phyloP scores from a whole-genome alignment of 2,329 filamentous ascomycete genomes.

The Xylaria multiplex region DNA sequence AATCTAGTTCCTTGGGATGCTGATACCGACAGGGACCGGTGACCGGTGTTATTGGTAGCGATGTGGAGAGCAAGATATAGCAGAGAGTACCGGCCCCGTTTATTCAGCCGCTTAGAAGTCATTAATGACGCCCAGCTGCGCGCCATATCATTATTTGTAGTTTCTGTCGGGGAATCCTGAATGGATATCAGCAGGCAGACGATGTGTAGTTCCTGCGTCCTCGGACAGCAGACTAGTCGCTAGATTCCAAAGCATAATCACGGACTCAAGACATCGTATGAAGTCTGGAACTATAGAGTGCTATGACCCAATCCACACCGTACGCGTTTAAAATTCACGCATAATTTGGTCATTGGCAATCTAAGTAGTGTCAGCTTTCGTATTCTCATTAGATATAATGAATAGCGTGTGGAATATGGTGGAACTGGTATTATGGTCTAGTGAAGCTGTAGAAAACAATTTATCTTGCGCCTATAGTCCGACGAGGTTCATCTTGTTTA shows the following conservation, averaged over 20 bases:
- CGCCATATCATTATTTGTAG: neutral
- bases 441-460: neutral
- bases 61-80: neutral
- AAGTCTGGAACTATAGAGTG: neutral
- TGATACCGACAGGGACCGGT: neutral
- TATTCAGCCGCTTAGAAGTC: neutral
- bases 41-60: neutral
- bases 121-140: neutral
- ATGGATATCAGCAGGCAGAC: neutral
- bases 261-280: neutral
- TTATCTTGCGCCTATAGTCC: neutral
- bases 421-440: neutral
- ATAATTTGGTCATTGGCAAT: neutral
- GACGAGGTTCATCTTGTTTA: neutral
- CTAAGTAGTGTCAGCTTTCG: neutral
- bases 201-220: too few species aligned
- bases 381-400: neutral
- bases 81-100: neutral
- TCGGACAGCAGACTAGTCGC: neutral
- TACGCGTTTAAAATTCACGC: neutral
- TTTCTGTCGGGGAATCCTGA: too few species aligned
- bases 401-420: neutral
- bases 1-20: neutral
- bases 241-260: too few species aligned
- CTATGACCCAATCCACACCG: too few species aligned